phyloP scores from a whole-genome alignment of 441 rosid genomes.

The Erodium moschatum region DNA sequence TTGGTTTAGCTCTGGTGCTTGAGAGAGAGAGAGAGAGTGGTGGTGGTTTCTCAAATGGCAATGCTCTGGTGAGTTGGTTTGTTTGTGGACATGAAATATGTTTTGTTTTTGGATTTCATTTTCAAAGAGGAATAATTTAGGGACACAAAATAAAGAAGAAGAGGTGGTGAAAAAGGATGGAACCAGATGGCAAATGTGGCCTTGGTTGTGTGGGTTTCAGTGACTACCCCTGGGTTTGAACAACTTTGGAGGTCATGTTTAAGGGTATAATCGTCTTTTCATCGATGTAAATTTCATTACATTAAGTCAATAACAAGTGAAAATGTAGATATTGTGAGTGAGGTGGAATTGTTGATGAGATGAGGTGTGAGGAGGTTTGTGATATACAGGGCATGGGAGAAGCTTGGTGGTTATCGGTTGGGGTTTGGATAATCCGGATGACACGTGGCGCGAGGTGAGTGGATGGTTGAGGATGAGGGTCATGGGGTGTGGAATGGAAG shows the following conservation, averaged over 20 bases:
- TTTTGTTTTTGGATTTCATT: slow-evolving; percentile 8
- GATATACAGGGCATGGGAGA: slow-evolving; percentile 24
- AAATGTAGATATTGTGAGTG: neutral
- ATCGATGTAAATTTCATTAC: neutral
- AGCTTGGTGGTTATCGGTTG: slow-evolving; percentile 40
- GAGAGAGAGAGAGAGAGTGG: slow-evolving; percentile 7
- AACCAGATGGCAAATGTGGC: no score
- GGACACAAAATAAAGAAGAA: slow-evolving; percentile 17
- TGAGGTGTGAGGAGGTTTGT: neutral
- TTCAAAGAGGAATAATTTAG: slow-evolving; percentile 12
- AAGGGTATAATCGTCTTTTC: slow-evolving; percentile 1
- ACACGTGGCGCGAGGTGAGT: slow-evolving; percentile 41
- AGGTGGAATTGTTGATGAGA: neutral
- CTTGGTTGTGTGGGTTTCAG: slow-evolving; percentile 16
- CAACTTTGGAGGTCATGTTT: slow-evolving; percentile 28
- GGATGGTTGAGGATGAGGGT: slow-evolving; percentile 45
- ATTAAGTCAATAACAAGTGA: neutral
- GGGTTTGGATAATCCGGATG: slow-evolving; percentile 37
- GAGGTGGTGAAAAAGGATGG: no score
- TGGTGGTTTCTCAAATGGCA: neutral
- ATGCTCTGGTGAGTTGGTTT: neutral
- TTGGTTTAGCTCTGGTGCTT: slow-evolving; percentile 5
- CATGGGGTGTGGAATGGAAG: slow-evolving; percentile 20
- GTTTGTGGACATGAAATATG: slow-evolving; percentile 9
- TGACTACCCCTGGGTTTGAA: slow-evolving; percentile 37